phyloP scores from a whole-genome alignment of 2,329 filamentous ascomycete genomes.

The Colletotrichum camelliae region DNA sequence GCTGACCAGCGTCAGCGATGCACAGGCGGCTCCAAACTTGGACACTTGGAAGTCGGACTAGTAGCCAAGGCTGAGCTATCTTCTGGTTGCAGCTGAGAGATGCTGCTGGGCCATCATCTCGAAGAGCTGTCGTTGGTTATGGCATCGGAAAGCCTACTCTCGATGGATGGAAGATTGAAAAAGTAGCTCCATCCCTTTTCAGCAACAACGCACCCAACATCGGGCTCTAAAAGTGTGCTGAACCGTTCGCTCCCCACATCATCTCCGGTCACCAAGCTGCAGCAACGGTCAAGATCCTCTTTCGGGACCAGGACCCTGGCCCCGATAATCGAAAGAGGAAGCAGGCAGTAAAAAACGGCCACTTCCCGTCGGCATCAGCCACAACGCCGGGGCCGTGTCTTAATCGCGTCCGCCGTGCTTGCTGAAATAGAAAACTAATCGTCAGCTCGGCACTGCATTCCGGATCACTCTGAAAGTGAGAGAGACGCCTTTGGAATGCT shows the following conservation, averaged over 20 bases:
- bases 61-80: neutral
- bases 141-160: neutral
- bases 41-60: neutral
- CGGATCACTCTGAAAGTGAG: neutral
- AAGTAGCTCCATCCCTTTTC: neutral
- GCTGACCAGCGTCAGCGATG: slow-evolving; percentile 7
- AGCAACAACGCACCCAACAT: neutral
- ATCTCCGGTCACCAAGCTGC: slow-evolving; percentile 14
- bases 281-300: slow-evolving; percentile 16
- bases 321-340: neutral
- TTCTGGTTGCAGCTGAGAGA: neutral
- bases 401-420: neutral
- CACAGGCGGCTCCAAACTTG: neutral
- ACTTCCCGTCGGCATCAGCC: neutral
- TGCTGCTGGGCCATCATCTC: neutral
- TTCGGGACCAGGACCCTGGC: neutral
- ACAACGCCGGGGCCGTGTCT: neutral
- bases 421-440: neutral
- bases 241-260: slow-evolving; percentile 10
- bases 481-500: neutral
- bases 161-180: neutral
- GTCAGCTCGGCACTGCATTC: neutral
- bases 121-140: neutral
- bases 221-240: neutral
- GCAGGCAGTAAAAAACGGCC: neutral